Evolutionary conservation across 163 green algal genomes (phyloP).

Genomic region (Scenedesmus sp.): DNA sequence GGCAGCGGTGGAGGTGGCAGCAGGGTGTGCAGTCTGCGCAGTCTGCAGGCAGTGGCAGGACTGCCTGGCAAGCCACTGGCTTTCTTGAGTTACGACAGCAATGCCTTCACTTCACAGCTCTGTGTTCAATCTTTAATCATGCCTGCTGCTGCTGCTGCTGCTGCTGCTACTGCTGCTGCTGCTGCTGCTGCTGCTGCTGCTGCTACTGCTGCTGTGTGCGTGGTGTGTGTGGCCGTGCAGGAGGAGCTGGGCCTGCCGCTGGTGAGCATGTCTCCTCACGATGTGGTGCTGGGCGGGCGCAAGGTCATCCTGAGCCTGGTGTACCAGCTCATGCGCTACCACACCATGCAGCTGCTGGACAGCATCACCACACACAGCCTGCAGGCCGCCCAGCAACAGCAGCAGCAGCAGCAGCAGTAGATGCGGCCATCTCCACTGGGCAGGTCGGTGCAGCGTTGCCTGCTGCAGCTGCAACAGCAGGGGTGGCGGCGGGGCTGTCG

Average conservation of each 20-base stretch:
- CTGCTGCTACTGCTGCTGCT: not conserved
- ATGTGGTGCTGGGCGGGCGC: slow-evolving; percentile 64
- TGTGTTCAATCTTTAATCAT: not conserved
- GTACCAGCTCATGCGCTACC: slow-evolving; percentile 75
- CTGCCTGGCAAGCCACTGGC: too few species aligned
- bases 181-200: slow-evolving; percentile 15
- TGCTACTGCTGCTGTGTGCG: not conserved
- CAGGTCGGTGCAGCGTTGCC: not conserved
- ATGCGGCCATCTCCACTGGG: not conserved
- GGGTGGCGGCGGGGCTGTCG: not conserved
- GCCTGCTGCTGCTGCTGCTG: not conserved
- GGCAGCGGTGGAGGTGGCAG: too few species aligned
- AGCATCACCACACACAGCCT: slow-evolving; percentile 4
- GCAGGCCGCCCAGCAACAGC: too few species aligned
- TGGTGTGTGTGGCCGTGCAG: not conserved
- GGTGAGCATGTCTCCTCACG: slow-evolving; percentile 60
- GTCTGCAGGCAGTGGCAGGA: too few species aligned
- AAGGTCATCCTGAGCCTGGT: slow-evolving; percentile 72
- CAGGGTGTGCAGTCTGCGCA: too few species aligned
- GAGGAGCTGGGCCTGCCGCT: slow-evolving; percentile 59
- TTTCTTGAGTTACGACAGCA: too few species aligned
- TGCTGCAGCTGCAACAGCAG: slow-evolving; percentile 27
- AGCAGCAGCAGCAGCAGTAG: slow-evolving; percentile 3
- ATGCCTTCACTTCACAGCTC: not conserved
- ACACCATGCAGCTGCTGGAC: slow-evolving; percentile 51